These are phyloP conservation scores for Fistulifera pelliculosa DNA, from an alignment of 108 stramenopile species.

Conservation along the genomic window DNA sequence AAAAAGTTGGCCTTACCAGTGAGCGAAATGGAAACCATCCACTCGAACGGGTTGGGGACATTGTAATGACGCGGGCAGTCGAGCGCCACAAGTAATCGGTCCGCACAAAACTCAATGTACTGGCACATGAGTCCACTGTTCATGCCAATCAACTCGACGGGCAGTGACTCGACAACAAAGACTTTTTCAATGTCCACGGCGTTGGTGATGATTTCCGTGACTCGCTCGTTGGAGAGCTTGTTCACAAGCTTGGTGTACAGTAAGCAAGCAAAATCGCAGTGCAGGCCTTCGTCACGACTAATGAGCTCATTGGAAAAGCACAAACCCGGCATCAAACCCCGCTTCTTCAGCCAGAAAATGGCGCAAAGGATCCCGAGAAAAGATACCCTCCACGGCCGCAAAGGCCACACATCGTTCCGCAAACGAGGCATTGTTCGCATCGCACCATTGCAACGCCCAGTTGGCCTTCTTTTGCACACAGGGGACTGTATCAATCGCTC, in stretches of 20 bases:
- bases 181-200: constrained; percentile 99
- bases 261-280: constrained; percentile 95
- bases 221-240: constrained; percentile 63
- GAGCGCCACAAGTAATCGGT: constrained; percentile 87
- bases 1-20: constrained; percentile 98
- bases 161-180: constrained; percentile 94
- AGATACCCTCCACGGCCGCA: constrained; percentile 99
- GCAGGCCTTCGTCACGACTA: constrained; percentile 94
- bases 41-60: constrained; percentile 93
- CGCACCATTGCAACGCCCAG: constrained; percentile 98
- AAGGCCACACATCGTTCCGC: constrained; percentile 98
- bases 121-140: constrained; percentile 93
- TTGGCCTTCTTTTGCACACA: constrained; percentile 96
- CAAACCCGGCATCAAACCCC: constrained; percentile 99
- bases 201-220: constrained; percentile 77
- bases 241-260: constrained; percentile 85
- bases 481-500: constrained; percentile 89
- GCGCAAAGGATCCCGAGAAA: constrained; percentile 98
- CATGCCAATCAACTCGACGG: constrained; percentile 99
- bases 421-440: constrained; percentile 80
- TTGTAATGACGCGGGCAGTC: constrained; percentile 82
- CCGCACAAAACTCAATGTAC: constrained; percentile 99
- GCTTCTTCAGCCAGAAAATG: constrained; percentile 99
- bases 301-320: constrained; percentile 99
- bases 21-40: constrained; percentile 98